Evolutionary conservation across 495 filamentous ascomycete genomes (phyloP), one percentile per base, ranked within the genome.

Genomic region (Chaetomium tenue): DNA sequence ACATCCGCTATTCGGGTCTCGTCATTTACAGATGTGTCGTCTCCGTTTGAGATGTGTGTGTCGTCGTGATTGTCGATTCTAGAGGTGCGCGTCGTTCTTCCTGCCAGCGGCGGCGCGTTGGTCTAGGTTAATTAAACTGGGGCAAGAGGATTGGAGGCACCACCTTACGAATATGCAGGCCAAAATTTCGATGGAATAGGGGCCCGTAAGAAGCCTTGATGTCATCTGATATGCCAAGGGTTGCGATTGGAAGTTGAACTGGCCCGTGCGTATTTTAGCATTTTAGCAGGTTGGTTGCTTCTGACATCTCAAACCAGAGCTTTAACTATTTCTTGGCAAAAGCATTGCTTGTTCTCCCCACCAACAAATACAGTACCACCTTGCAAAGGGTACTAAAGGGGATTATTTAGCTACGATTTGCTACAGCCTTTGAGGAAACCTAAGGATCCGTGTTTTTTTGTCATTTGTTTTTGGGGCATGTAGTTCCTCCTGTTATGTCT

Each of bases 181-280:
- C 48, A 62, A 62, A 66, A 62, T 30, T 58, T 65, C 58, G 55
- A 50, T 51, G 46, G 59, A 58, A 60, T 60, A 44, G 56, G 63
- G 55, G 37, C 52, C 8, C 15, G 26, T 20, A 28, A 53, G 23
- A 28, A 33, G 13, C 50, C 22, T 46, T 56, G 63, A 66, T 66
- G 58, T 66, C 63, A 66, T 65, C 28, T 46, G 58, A 61, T 61
- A 37, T 28, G 54, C 54, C 54, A 57, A 57, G 54, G 9, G 28
- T 23, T 2, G 16, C 26, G 33, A 37, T 5, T 28, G n/a, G 20
- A 23, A 50, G 20, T 47, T 20, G 16, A 54, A 16, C 13, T 42
- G 54, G 37, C 20, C 39, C 20, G 20, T 57, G 54, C 54, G 33
- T 44, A 20, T 18, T 18, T 46, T n/a, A n/a, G n/a, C n/a, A n/a